Evolutionary conservation across 441 rosid species (phyloP).

Genomic region (Pelargonium exstipulatum): DNA sequence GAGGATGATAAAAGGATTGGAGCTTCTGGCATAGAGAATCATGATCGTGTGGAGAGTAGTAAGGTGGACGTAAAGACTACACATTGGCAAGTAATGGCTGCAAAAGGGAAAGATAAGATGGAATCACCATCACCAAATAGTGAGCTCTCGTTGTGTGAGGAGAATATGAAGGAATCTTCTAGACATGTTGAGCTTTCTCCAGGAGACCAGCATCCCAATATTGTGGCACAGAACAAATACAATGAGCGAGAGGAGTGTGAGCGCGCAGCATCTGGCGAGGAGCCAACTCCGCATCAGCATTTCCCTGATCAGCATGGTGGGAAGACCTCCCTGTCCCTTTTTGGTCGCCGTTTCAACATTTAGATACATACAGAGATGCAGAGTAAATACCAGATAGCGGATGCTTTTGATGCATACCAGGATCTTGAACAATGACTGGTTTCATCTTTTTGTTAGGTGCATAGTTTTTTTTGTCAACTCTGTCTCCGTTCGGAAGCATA

Average conservation of each 20-base stretch:
- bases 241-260: neutral
- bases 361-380: neutral
- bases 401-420: neutral
- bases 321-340: constrained; percentile 2
- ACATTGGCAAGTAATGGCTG: neutral
- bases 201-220: constrained; percentile 5
- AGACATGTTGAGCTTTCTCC: constrained; percentile 24
- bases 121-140: constrained; percentile 1
- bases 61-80: neutral
- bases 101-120: constrained; percentile 3
- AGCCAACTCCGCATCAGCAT: neutral
- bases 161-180: constrained; percentile 3
- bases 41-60: neutral
- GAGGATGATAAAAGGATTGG: neutral
- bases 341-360: neutral
- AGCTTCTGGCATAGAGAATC: neutral
- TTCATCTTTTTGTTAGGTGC: neutral
- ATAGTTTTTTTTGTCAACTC: neutral
- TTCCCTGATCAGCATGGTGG: neutral
- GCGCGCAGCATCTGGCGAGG: neutral
- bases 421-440: constrained; percentile 7
- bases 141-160: neutral
- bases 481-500: too few relatives aligned
- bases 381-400: neutral
- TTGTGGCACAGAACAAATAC: neutral